Evolutionary conservation across 1,284 basidiomycete species (phyloP), one percentile per base, ranked within the genome.

Genomic region (Anthracocystis setariae): DNA sequence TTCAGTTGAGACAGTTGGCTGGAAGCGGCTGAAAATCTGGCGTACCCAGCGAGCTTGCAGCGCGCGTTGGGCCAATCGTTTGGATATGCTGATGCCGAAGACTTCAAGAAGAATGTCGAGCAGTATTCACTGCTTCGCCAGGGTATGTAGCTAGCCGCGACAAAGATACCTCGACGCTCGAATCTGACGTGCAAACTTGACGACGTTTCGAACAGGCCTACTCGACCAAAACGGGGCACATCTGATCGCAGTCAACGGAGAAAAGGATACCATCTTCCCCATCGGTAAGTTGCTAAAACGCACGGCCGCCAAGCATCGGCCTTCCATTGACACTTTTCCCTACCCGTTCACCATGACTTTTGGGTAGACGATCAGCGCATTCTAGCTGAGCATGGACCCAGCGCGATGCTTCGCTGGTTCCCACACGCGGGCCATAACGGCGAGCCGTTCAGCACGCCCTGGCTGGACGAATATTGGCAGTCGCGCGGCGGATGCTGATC

Each of bases 231-330:
- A 56, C 8, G 50, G 55, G 1, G 57, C 70, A 10, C 46, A 27
- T 4, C 3, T 73, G 18, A 20, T 59, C 32, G 64, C 45, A 4
- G 52, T 73, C 56, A 73, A 73, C 25, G 70, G 70, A 12, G 58
- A 68, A 40, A 40, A 54, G 21, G 70, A 73, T 39, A 73, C 70
- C 3, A 67, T 52, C 48, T 73, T 73, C 21, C 70, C 70, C 2
- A 73, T 73, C 29, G 68, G 66, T 69, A 46, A 44, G 57, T 43
- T 17, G 15, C 13, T 4, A 23, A 17, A 5, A 18, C 8, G 27
- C 23, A 27, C n/a, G 15, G 10, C 9, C 8, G 15, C 13, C 7
- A 8, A 12, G 8, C 25, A 27, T 46, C 33, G 15, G 27, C 40
- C 13, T 2, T 23, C n/a, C 25, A 25, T 40, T 20, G 7, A 25